These are phyloP conservation scores for Ustulina deusta DNA, from an alignment of 2,329 filamentous ascomycete genomes.

Conservation along the genomic window DNA sequence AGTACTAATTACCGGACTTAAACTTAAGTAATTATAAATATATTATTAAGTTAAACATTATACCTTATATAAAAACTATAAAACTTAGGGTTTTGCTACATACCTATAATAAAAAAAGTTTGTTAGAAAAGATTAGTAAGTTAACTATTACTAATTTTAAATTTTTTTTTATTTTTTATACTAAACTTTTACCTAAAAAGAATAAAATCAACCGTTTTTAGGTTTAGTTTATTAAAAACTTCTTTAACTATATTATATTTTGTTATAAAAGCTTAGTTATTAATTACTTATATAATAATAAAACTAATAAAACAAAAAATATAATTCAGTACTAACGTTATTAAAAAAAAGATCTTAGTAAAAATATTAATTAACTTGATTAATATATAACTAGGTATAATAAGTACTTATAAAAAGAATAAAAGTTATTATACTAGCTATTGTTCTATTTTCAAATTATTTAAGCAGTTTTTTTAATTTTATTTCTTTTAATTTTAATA, in stretches of 20 bases:
- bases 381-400: slow-evolving; percentile 5
- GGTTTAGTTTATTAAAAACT: slow-evolving; percentile 9
- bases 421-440: slow-evolving; percentile 2
- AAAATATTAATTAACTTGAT: slow-evolving; percentile 7
- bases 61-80: slow-evolving; percentile 2
- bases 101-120: slow-evolving; percentile 2
- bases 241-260: slow-evolving; percentile 15
- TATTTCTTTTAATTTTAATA: too few species aligned
- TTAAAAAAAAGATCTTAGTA: slow-evolving; percentile 13
- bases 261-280: slow-evolving; percentile 3
- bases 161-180: slow-evolving; percentile 10
- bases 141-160: not conserved
- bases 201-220: slow-evolving; percentile 19
- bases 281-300: slow-evolving; percentile 16
- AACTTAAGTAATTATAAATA: not conserved
- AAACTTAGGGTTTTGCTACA: not conserved
- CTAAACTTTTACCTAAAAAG: not conserved
- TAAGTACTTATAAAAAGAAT: slow-evolving; percentile 4
- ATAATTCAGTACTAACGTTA: slow-evolving; percentile 3
- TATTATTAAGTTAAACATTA: slow-evolving; percentile 1
- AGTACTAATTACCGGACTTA: not conserved
- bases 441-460: slow-evolving; percentile 1
- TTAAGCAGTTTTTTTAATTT: slow-evolving; percentile 13
- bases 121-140: slow-evolving; percentile 4
- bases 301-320: slow-evolving; percentile 11